phyloP scores from a whole-genome alignment of 2,329 filamentous ascomycete species.

The Pyrenochaeta sp. region DNA sequence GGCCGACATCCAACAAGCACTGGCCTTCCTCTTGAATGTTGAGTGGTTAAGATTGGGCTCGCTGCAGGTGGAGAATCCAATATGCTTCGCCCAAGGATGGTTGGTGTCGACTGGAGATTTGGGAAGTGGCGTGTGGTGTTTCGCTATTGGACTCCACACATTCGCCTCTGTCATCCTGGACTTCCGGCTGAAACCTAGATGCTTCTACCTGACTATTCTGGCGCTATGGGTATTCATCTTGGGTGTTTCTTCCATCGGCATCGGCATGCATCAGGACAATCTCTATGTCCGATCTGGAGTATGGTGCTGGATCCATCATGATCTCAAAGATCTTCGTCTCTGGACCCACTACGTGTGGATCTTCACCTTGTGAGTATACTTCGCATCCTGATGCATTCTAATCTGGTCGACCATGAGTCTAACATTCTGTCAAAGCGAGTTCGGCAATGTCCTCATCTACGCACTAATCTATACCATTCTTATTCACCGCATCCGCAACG shows the following conservation, averaged over 20 bases:
- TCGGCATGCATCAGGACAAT: conserved; percentile 52
- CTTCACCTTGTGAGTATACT: conserved; percentile 53
- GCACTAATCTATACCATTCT: conserved; percentile 51
- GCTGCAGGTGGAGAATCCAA: conserved; percentile 61
- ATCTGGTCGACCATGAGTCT: background rate
- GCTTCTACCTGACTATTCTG: conserved; percentile 59
- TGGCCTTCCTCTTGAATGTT: conserved; percentile 69
- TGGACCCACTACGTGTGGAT: conserved; percentile 72
- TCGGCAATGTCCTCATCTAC: conserved; percentile 61
- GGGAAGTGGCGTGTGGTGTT: conserved; percentile 71
- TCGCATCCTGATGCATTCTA: background rate
- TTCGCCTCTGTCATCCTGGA: conserved; percentile 68
- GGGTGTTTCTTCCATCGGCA: conserved; percentile 62
- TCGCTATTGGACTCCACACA: conserved; percentile 70
- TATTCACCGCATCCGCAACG: conserved; percentile 44
- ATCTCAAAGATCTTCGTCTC: conserved; percentile 63
- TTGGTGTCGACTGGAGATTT: conserved; percentile 72
- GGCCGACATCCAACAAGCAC: conserved; percentile 71
- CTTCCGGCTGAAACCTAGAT: conserved; percentile 59
- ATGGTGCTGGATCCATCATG: conserved; percentile 71
- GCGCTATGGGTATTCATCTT: conserved; percentile 67
- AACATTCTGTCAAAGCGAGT: conserved; percentile 43
- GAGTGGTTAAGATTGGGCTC: conserved; percentile 64
- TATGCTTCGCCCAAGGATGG: conserved; percentile 73
- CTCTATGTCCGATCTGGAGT: conserved; percentile 71